Conservation (phyloP, 768 basidiomycete genomes). For the Tulasnella sp. region DNA sequence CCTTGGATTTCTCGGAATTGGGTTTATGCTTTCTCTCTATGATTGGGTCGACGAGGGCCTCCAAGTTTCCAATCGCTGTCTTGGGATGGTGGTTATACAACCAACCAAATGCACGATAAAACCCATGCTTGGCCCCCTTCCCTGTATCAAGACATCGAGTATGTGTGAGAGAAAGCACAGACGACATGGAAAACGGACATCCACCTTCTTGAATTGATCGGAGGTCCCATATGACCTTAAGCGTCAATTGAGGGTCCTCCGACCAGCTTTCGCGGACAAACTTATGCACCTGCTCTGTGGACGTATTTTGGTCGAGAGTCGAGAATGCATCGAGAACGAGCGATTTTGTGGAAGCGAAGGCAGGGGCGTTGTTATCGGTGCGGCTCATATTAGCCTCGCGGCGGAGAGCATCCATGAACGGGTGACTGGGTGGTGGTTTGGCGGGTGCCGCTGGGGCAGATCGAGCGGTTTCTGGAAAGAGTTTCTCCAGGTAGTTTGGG, state of each 20-base stretch:
- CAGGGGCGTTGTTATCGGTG: slow-evolving; percentile 41
- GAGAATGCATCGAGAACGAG: slow-evolving; percentile 47
- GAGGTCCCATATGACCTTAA: slow-evolving; percentile 54
- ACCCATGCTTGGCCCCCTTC: slow-evolving; percentile 45
- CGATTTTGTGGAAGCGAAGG: slow-evolving; percentile 40
- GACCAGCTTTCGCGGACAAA: slow-evolving; percentile 42
- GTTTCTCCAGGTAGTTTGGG: slow-evolving; percentile 42
- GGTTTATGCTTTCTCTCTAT: slow-evolving; percentile 28
- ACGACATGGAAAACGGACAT: too few relatives aligned
- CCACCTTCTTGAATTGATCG: slow-evolving; percentile 56
- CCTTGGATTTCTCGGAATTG: slow-evolving; percentile 18
- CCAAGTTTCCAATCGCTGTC: slow-evolving; percentile 53
- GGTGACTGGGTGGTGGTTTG: too few relatives aligned
- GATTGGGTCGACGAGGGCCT: slow-evolving; percentile 39
- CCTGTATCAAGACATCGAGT: neutral
- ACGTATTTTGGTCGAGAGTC: slow-evolving; percentile 26
- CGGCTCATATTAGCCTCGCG: slow-evolving; percentile 32
- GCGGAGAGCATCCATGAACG: slow-evolving; percentile 46
- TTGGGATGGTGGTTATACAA: slow-evolving; percentile 54
- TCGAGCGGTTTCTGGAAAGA: slow-evolving; percentile 27
- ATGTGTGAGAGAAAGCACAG: too few relatives aligned
- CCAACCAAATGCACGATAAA: slow-evolving; percentile 54
- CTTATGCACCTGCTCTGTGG: slow-evolving; percentile 23
- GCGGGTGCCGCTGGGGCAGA: neutral
- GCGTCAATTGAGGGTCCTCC: slow-evolving; percentile 44